Evolutionary conservation across 1,284 basidiomycete species (phyloP), one percentile per base, ranked within the genome.

Genomic region (Cystobasidium slooffiae): DNA sequence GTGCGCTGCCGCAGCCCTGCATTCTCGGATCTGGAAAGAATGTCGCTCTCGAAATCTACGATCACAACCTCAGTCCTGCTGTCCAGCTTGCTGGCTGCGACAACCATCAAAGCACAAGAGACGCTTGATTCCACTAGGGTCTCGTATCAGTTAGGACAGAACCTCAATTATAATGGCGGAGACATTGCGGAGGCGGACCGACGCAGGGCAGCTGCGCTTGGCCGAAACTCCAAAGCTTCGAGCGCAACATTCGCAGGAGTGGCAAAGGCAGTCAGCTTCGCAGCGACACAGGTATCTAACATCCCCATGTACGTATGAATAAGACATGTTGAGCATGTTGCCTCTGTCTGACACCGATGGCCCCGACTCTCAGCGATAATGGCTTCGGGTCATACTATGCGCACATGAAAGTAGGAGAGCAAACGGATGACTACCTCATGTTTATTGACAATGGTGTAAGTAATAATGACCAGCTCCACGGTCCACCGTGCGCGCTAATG

Each of bases 371-470:
- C 70, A 73, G 70, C 16, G 53, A 66, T 31, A 73, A 73, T 51
- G 70, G 63, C 10, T 65, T 65, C 44, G 63, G 70, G 14, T 73
- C 70, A 51, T 73, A 73, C 44, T 66, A 65, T 37, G 55, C 55
- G 4, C 49, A 56, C 18, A 59, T 73, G 24, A 53, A 58, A 10
- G 70, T 73, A 6, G 70, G 70, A 16, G 58, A 59, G 63, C 70
- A 62, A n/a, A 39, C 43, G n/a, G 51, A 58, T 16, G 44, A 73
- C 22, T 52, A 59, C 52, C 62, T 44, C 16, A 56, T 73, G 41
- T 51, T 73, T 24, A 62, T 73, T 37, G 70, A 73, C 63, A 73
- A 62, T n/a, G 70, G 70, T 8, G 70, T 73, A 44, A 24, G 70
- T 73, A 44, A 6, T 44, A 9, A 20, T 22, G 18, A 24, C 43